phyloP scores from a whole-genome alignment of 306 rosid genomes.

The Cucumis melo region DNA sequence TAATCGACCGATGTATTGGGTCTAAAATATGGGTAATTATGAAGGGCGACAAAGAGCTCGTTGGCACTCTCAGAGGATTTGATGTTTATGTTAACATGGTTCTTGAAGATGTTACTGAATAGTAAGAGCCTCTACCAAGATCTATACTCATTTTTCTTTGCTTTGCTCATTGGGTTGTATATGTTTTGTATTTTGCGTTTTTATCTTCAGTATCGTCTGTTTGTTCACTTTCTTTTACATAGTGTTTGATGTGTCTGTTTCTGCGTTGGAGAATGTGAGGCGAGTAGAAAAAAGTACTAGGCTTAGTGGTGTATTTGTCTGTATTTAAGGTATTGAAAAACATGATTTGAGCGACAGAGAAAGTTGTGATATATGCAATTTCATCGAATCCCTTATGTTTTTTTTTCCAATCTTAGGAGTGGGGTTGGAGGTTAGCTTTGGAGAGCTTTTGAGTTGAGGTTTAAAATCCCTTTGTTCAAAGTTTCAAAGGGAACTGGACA shows the following conservation, averaged over 20 bases:
- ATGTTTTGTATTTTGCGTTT: background rate
- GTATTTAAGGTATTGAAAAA: background rate
- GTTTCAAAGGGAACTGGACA: background rate
- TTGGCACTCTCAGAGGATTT: slow-evolving; percentile 85
- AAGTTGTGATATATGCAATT: background rate
- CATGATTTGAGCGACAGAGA: background rate
- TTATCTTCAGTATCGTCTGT: background rate
- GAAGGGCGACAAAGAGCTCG: slow-evolving; percentile 99
- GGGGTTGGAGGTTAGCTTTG: background rate
- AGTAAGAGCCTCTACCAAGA: slow-evolving; percentile 33
- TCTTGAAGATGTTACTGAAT: slow-evolving; percentile 95
- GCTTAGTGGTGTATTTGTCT: background rate
- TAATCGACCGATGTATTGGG: slow-evolving; percentile 92
- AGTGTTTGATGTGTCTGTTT: background rate
- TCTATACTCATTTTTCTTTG: background rate
- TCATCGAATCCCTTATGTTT: background rate
- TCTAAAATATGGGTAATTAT: slow-evolving; percentile 97
- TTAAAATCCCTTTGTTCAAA: background rate
- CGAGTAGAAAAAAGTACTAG: background rate
- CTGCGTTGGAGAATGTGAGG: background rate
- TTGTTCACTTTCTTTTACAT: background rate
- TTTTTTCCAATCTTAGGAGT: background rate
- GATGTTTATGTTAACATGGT: slow-evolving; percentile 98
- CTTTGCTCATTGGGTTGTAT: background rate
- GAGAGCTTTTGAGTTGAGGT: background rate